phyloP scores from a whole-genome alignment of 2,329 filamentous ascomycete species.

The Colletotrichum limetticola region DNA sequence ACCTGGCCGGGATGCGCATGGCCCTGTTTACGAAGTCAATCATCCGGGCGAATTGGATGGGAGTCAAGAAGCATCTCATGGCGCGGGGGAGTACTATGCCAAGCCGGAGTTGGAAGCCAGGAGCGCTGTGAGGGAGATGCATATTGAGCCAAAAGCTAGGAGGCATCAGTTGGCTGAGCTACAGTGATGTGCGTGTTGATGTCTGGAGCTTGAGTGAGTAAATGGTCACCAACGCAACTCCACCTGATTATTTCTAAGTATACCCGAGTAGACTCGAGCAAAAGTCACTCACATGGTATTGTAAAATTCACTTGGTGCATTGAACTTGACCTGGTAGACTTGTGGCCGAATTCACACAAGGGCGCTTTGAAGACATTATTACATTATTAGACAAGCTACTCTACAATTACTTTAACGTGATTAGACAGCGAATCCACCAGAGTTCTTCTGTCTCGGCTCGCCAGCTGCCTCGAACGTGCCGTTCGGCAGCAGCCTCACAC shows the following conservation, averaged over 20 bases:
- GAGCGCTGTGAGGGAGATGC: neutral
- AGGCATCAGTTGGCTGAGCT: neutral
- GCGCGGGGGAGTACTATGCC: neutral
- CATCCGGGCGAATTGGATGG: neutral
- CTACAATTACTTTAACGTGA: neutral
- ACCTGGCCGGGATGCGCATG: neutral
- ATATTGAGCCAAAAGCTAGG: neutral
- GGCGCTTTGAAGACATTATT: neutral
- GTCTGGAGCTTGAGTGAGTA: neutral
- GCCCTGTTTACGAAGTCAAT: neutral
- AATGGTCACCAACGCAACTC: neutral
- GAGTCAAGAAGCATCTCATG: neutral
- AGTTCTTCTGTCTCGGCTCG: slow-evolving; percentile 82
- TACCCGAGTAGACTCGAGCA: too few relatives aligned
- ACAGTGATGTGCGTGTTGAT: neutral
- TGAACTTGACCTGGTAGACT: neutral
- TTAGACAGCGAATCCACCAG: slow-evolving; percentile 70
- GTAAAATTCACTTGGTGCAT: too few relatives aligned
- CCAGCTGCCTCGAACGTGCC: slow-evolving; percentile 81
- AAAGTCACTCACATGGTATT: too few relatives aligned
- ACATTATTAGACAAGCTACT: neutral
- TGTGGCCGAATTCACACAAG: neutral
- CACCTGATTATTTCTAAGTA: neutral
- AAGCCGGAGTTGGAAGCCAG: neutral
- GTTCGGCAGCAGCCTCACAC: slow-evolving; percentile 71